These are phyloP conservation scores for Microstegium vimineum DNA, from an alignment of 176 grass and related monocot genomes.

Conservation along the genomic window DNA sequence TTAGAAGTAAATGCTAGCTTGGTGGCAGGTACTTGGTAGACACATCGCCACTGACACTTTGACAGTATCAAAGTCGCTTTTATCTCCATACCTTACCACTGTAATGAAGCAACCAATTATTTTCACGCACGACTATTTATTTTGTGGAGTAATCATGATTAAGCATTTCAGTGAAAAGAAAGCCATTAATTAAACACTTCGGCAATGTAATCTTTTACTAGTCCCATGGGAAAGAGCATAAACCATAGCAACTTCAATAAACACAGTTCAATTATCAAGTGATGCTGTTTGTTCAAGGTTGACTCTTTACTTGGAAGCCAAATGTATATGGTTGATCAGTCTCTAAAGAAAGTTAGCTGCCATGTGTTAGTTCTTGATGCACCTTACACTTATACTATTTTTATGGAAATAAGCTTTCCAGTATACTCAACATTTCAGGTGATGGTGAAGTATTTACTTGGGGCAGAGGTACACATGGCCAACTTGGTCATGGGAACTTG, in stretches of 20 bases:
- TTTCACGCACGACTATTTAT: not conserved
- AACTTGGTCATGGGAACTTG: slow-evolving; percentile 73
- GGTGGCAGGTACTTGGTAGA: not conserved
- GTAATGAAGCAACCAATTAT: not conserved
- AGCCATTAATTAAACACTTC: no score
- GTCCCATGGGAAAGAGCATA: not conserved
- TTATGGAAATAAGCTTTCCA: not conserved
- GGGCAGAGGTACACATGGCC: slow-evolving; percentile 78
- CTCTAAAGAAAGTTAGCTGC: not conserved
- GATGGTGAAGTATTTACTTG: slow-evolving; percentile 74
- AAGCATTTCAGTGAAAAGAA: no score
- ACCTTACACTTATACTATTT: not conserved
- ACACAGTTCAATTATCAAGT: not conserved
- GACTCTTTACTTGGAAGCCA: not conserved
- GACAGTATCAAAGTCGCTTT: not conserved
- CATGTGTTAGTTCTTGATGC: slow-evolving; percentile 4
- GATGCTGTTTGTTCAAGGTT: not conserved
- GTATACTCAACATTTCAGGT: slow-evolving; percentile 47
- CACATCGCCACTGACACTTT: not conserved
- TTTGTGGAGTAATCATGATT: not conserved
- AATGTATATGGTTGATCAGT: not conserved
- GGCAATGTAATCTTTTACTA: not conserved
- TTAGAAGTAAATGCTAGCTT: not conserved
- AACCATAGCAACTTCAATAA: not conserved
- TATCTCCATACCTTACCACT: not conserved